Base-by-base conservation (phyloP, 2,329 filamentous ascomycete species). In the Colletotrichum salicis region DNA sequence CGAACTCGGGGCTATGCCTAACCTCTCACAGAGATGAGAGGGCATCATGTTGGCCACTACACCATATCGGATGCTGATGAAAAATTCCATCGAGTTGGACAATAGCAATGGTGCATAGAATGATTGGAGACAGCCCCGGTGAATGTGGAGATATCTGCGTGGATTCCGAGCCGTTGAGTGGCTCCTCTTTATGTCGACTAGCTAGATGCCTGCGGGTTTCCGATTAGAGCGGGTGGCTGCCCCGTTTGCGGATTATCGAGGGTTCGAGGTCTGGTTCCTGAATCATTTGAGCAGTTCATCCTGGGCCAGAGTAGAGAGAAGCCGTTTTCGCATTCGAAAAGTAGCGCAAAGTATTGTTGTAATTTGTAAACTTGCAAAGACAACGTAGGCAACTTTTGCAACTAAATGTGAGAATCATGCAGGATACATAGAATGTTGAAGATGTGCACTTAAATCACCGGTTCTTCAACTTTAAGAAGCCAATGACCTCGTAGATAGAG, bases 1-100 rank as follows among this genome's bases (percentile, higher is more conserved):
- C 66, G 68, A 71, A 68, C 68, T 71, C 68, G 68, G 68, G 68
- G 68, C 57, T 71, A 68, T 71, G 64, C 64, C 68, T 67, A 55
- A 59, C 64, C 64, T 68, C 52, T 52, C 68, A 11, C 22, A 1
- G 8, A 15, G 13, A 37, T 71, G 68, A 68, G 64, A 71, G 68
- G 68, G 68, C 68, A 71, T 71, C 64, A 71, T 71, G 68, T 71
- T 71, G 58, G 68, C 64, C 64, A 71, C 68, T 71, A 68, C 68
- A 68, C 68, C 64, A 68, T 68, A 68, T 71, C 68, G 68, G 68
- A 70, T 58, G 24, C 29, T 19, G 12, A 13, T 48, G 4, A 0
- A 1, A 1, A 3, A 4, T 1, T 1, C 1, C 4, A 1, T 7
- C 6, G 13, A 41, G 13, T 8, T n/a, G 5, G 13, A 1, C 2